Conservation (phyloP, 805 yeast species). For the Candida khao-thaluensis region DNA sequence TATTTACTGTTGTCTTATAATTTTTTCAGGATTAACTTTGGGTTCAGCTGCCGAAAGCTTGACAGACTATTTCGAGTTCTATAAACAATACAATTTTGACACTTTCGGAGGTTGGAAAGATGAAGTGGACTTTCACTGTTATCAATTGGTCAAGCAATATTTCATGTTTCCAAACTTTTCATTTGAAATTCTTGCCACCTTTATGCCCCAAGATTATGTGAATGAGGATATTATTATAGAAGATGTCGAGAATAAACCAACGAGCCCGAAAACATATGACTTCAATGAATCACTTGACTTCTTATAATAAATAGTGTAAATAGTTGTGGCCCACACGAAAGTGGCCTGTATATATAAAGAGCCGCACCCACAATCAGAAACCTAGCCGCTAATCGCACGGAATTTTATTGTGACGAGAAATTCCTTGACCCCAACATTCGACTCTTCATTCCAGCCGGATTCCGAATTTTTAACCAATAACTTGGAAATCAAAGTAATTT, state of each 20-base stretch:
- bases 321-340: too few relatives aligned
- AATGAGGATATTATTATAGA: too few relatives aligned
- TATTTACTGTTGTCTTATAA: conserved; percentile 20
- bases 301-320: too few relatives aligned
- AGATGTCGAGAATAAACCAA: too few relatives aligned
- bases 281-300: too few relatives aligned
- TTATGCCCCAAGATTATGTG: background rate
- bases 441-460: background rate
- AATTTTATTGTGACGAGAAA: too few relatives aligned
- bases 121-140: conserved; percentile 11
- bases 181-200: background rate
- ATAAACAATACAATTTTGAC: conserved; percentile 13
- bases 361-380: too few relatives aligned
- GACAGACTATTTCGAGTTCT: conserved; percentile 22
- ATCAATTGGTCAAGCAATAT: conserved; percentile 4
- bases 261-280: too few relatives aligned
- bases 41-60: conserved; percentile 21
- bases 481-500: background rate
- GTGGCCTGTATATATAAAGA: too few relatives aligned
- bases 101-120: conserved; percentile 16
- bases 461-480: conserved; percentile 2
- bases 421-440: conserved; percentile 1
- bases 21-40: conserved; percentile 21
- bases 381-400: too few relatives aligned
- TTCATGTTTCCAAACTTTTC: background rate